Conservation (phyloP, 148 eudicot species). For the Rhododendron ovatum region DNA sequence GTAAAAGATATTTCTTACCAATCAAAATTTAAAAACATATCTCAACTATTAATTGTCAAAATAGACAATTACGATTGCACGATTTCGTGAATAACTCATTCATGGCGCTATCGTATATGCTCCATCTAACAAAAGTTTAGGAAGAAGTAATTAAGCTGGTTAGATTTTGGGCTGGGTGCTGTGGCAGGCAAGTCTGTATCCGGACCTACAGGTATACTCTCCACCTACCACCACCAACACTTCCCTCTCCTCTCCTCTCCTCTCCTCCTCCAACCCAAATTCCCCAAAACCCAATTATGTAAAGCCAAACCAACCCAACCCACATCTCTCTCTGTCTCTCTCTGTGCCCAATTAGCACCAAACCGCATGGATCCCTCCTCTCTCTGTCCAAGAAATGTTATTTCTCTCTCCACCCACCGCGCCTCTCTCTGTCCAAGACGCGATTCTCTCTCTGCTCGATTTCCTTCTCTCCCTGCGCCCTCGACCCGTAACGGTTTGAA, state of each 20-base stretch:
- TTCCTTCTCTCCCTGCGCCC: not conserved
- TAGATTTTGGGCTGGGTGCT: too few species aligned
- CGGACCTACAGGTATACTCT: not conserved
- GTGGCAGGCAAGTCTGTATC: not conserved
- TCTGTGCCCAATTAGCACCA: not conserved
- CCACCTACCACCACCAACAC: not conserved
- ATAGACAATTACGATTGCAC: too few species aligned
- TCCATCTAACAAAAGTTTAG: too few species aligned
- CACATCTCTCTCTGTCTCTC: not conserved
- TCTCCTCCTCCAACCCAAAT: not conserved
- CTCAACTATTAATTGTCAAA: too few species aligned
- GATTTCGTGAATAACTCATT: too few species aligned
- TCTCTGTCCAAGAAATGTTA: constrained; percentile 1
- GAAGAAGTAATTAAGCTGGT: too few species aligned
- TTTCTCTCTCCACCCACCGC: constrained; percentile 16
- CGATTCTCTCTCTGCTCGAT: not conserved
- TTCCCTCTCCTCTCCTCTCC: not conserved
- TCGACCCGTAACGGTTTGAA: not conserved
- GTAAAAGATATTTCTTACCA: too few species aligned
- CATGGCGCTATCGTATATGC: too few species aligned
- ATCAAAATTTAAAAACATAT: too few species aligned
- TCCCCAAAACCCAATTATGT: not conserved
- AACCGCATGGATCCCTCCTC: constrained; percentile 14
- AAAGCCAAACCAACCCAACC: not conserved
- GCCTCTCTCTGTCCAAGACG: constrained; percentile 23